Base-by-base conservation (phyloP, 768 basidiomycete species). In the Leccinum barrowsii region DNA sequence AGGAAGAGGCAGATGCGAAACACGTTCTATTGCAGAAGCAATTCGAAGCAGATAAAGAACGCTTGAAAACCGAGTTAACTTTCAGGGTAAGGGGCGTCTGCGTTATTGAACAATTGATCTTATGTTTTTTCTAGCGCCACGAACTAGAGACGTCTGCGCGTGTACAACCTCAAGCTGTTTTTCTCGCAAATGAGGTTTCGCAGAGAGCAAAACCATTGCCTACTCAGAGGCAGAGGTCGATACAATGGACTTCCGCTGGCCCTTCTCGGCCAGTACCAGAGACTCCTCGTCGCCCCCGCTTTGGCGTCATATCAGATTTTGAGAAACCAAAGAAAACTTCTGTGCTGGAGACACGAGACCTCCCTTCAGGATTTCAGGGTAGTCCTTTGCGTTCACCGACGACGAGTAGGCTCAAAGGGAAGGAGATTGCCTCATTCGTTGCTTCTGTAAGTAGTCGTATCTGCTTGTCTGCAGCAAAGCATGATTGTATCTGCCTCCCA, bases 31-130 rank as follows among this genome's bases (percentile, higher is more conserved):
- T 85, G 52, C 83, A 86, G 59, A 85, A 82, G 65, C 80, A 85
- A 49, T 75, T 84, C 73, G 84, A 84, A 63, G 83, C 80, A 57
- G 87, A 90, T 64, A 77, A 85, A 61, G 89, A 90, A 68, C 81
- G 85, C 11, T 65, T 89, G 55, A 85, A 81, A 65, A 88, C 89
- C 1, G 83, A 88, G 57, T 81, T 82, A 47, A 76, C 79, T 22
- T 90, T 92, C 76, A 87, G 82, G 73, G 89, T 87, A 73, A 53
- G 77, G 49, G 62, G 7, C 17, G 11, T 57, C 11, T 57, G n/a
- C 54, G 37, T 63, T 19, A 22, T 55, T 22, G 52, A 30, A 50
- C 54, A 37, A 52, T 46, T 71, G 52, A 67, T 59, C 30, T 42
- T 46, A 53, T 60, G 53, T 59, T 50, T 37, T 34, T 13, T 34